Evolutionary conservation across 2,329 filamentous ascomycete species (phyloP), one percentile per base, ranked within the genome.

Genomic region (Talaromyces sp.): DNA sequence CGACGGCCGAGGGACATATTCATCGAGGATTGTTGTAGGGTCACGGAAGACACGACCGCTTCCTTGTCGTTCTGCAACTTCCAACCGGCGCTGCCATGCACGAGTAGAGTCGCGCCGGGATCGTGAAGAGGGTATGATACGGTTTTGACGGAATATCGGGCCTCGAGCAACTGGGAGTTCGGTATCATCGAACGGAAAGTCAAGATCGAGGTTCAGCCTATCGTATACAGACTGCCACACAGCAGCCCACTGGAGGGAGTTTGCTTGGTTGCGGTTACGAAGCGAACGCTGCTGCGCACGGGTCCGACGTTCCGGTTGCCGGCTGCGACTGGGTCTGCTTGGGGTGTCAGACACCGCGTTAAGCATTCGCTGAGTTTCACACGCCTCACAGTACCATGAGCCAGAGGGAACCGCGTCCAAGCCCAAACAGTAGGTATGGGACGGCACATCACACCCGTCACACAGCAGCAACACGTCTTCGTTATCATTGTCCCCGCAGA

Each of bases 151-250:
- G n/a, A 47, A 8, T n/a, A 44, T 22, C 7, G 42, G 8, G 15
- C n/a, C 42, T 11, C 42, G 42, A 7, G 25, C 22, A n/a, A 28
- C 72, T 65, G 78, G 73, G 80, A 82, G 78, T 68, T 83, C 80
- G 63, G 91, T 89, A 59, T 95, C 84, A 65, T 88, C 91, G 70
- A 93, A 93, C 39, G 93, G 91, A 72, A 93, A 91, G 72, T 95
- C 91, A 28, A 95, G 84, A 68, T 96, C 91, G 57, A 95, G 78
- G 65, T 90, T 86, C 19, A 91, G 77, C 30, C 84, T 84, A 68
- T 93, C 88, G 88, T 91, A 96, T 1, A 96, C 90, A 59, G 91
- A 90, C 71, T 93, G 89, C 93, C 93, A 97, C 53, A 96, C 90
- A 54, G 89, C 72, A 78, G 91, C 78, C 92, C 90, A 83, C 80